Conservation (phyloP, 345 rosid genomes). For the Hevea brasiliensis region DNA sequence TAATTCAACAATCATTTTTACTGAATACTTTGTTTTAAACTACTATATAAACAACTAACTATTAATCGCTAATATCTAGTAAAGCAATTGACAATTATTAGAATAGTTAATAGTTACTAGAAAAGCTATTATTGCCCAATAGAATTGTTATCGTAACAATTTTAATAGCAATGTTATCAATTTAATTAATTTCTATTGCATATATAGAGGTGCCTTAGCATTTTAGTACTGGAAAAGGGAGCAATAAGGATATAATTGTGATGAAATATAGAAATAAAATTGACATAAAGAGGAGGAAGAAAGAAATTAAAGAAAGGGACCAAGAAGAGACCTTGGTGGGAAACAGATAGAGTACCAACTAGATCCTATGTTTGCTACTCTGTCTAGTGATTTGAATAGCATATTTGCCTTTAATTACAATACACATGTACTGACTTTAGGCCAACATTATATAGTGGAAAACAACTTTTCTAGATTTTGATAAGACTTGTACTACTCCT, state of each 20-base stretch:
- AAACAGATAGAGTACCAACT: slow-evolving; percentile 46
- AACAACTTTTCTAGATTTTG: slow-evolving; percentile 42
- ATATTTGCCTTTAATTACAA: slow-evolving; percentile 37
- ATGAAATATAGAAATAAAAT: not conserved
- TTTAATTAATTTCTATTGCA: not conserved
- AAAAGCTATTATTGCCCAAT: too few species aligned
- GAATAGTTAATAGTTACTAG: too few species aligned
- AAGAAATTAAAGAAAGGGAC: slow-evolving; percentile 11
- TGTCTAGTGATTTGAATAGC: slow-evolving; percentile 57
- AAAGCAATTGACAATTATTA: too few species aligned
- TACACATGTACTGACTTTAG: slow-evolving; percentile 35
- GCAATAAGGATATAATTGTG: not conserved
- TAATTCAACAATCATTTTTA: too few species aligned
- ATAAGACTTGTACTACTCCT: slow-evolving; percentile 18
- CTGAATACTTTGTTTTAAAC: too few species aligned
- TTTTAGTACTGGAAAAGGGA: not conserved
- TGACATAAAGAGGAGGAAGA: slow-evolving; percentile 1
- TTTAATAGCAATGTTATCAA: too few species aligned
- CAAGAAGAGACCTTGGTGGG: slow-evolving; percentile 56
- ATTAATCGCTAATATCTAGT: too few species aligned
- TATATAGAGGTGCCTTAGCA: too few species aligned
- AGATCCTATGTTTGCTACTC: slow-evolving; percentile 49
- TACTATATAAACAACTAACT: too few species aligned
- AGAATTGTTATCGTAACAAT: too few species aligned
- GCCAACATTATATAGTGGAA: slow-evolving; percentile 61